A percentile compares a stretch with the other conserved stretches of the same genome.
Conservation (phyloP, 2,329 filamentous ascomycete species). For the Xylariaceae sp. region DNA sequence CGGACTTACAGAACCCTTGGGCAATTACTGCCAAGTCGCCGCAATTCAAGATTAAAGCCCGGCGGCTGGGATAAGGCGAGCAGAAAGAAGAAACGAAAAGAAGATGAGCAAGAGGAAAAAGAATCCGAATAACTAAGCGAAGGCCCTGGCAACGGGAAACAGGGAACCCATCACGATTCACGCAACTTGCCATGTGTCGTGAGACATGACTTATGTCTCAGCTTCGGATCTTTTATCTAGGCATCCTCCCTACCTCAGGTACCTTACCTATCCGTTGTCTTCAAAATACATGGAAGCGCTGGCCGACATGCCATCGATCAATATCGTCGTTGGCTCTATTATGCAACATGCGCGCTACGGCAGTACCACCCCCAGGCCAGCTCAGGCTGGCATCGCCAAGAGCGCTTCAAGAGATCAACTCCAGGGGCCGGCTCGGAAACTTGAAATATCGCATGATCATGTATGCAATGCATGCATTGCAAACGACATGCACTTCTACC, state of each 20-base stretch:
- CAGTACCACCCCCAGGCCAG: too few species aligned
- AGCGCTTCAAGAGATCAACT: background rate
- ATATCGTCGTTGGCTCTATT: background rate
- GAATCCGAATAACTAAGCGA: background rate
- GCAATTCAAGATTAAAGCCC: background rate
- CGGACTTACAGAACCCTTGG: background rate
- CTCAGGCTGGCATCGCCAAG: background rate
- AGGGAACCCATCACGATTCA: background rate
- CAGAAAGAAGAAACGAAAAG: background rate
- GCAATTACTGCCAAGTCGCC: background rate
- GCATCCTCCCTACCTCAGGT: too few species aligned
- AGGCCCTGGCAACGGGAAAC: too few species aligned
- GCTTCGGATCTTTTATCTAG: too few species aligned
- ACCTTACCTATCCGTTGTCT: too few species aligned
- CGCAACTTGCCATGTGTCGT: too few species aligned
- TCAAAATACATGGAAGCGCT: too few species aligned
- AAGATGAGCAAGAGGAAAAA: background rate
- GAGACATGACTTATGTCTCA: too few species aligned
- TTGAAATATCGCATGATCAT: background rate
- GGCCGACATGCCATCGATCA: too few species aligned
- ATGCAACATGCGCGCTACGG: too few species aligned
- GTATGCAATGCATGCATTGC: background rate
- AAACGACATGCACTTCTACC: background rate
- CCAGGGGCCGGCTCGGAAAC: background rate
- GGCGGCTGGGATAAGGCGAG: background rate